A percentile compares a stretch with the other conserved stretches of the same genome.
Evolutionary conservation across 139 green algal genomes (phyloP).

Genomic region (Chlamydomonas asymmetrica): DNA sequence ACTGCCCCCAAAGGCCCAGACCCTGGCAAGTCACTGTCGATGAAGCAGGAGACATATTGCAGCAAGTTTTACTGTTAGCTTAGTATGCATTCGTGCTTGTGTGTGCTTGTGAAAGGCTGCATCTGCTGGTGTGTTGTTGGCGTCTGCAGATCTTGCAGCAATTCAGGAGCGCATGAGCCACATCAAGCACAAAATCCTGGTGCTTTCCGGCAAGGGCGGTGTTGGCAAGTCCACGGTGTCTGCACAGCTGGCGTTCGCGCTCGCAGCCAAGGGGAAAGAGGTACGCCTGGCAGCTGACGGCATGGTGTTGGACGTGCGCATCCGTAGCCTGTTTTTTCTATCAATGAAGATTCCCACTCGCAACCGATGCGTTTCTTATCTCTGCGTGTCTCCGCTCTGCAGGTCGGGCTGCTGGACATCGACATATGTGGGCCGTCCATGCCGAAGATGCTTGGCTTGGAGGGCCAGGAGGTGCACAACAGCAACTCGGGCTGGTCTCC

Average conservation of each 20-base stretch:
- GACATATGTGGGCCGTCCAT: constrained; percentile 97
- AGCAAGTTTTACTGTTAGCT: too few relatives aligned
- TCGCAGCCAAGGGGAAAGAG: constrained; percentile 71
- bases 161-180: constrained; percentile 76
- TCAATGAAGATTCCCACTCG: too few relatives aligned
- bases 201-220: constrained; percentile 97
- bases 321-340: too few relatives aligned
- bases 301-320: too few relatives aligned
- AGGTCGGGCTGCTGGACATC: constrained; percentile 96
- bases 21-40: constrained; percentile 35
- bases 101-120: background rate
- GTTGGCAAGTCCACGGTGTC: constrained; percentile 97
- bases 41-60: too few relatives aligned
- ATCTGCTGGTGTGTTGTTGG: background rate
- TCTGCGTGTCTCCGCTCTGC: background rate
- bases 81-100: background rate
- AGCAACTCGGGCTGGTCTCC: constrained; percentile 82
- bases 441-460: constrained; percentile 93
- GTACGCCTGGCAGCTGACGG: constrained; percentile 54
- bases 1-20: constrained; percentile 85
- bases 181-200: constrained; percentile 91
- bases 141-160: constrained; percentile 62
- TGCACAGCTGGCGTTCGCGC: constrained; percentile 88
- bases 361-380: too few relatives aligned
- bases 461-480: constrained; percentile 89